These are phyloP conservation scores for Amphicarpaea edgeworthii DNA, from an alignment of 306 rosid genomes.

Conservation along the genomic window DNA sequence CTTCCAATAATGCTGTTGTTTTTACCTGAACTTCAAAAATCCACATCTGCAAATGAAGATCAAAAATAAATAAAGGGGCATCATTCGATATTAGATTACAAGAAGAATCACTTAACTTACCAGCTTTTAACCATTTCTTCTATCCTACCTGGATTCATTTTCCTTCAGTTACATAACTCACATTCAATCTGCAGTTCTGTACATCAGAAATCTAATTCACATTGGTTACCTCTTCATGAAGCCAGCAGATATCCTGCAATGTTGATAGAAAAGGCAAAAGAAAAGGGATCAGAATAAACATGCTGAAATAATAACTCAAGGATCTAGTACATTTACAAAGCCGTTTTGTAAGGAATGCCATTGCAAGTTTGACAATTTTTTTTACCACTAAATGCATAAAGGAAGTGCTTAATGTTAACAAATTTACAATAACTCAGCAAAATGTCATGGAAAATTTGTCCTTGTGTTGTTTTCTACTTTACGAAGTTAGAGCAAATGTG, in stretches of 20 bases:
- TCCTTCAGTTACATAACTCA: conserved; percentile 26
- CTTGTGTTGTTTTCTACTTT: conserved; percentile 16
- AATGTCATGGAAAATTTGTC: conserved; percentile 12
- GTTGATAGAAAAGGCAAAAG: conserved; percentile 18
- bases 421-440: conserved; percentile 7
- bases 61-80: conserved; percentile 27
- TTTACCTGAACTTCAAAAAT: conserved; percentile 34
- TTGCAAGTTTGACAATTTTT: conserved; percentile 6
- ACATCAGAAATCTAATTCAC: conserved; percentile 37
- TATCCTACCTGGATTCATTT: conserved; percentile 17
- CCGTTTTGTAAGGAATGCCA: conserved; percentile 23
- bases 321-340: conserved; percentile 22
- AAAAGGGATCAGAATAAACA: conserved; percentile 33
- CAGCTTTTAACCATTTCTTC: conserved; percentile 43
- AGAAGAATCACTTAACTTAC: conserved; percentile 22
- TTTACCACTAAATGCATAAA: conserved; percentile 6
- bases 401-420: conserved; percentile 13
- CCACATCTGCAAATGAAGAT: conserved; percentile 32
- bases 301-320: conserved; percentile 36
- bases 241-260: conserved; percentile 53
- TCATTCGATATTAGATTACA: conserved; percentile 16
- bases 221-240: conserved; percentile 43
- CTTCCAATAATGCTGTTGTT: background rate
- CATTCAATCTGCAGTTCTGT: conserved; percentile 20
- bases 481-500: conserved; percentile 40